Evolutionary conservation across 441 rosid species (phyloP), one percentile per base, ranked within the genome.

Genomic region (Corymbia calophylla): DNA sequence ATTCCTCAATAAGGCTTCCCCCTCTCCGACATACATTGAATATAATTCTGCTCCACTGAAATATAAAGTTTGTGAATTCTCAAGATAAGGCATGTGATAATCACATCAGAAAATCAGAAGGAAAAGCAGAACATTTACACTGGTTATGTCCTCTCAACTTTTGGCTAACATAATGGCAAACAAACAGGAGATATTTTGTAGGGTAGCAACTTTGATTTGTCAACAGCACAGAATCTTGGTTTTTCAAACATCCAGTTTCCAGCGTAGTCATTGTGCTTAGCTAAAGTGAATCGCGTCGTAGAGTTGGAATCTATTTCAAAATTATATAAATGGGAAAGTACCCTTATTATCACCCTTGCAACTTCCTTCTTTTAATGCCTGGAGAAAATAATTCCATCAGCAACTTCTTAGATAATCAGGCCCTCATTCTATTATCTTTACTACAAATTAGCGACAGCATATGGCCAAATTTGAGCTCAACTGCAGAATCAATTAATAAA

Each of bases 21-120:
- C 97, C 94, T 98, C 99, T 89, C 99, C 99, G 88, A 97, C 99
- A 91, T 98, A 98, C 99, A 97, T 96, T 6, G 99, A 98, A 89
- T 95, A 97, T 80, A 98, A 92, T 92, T 98, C 99, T 89, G 99
- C 98, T 90, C 99, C 98, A 91, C 99, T 97, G 94, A 92, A 87
- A 80, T 70, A 91, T 44, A 55, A 86, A 77, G 66, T 90, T 87
- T 66, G 85, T 88, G 48, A 91, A 80, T 54, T 84, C 81, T 86
- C 80, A 56, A 39, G 19, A 17, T 49, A 53, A 80, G 35, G 80
- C 31, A 27, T 53, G 56, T 7, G 81, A 47, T 73, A 87, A 54
- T 86, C 31, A 23, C 84, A 39, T 39, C 82, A 86, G 19, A 23
- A 32, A 60, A 86, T 53, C 60, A 55, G 49, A 55, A 54, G 47